Conservation (phyloP, 441 rosid species). For the Aleurites moluccanus region DNA sequence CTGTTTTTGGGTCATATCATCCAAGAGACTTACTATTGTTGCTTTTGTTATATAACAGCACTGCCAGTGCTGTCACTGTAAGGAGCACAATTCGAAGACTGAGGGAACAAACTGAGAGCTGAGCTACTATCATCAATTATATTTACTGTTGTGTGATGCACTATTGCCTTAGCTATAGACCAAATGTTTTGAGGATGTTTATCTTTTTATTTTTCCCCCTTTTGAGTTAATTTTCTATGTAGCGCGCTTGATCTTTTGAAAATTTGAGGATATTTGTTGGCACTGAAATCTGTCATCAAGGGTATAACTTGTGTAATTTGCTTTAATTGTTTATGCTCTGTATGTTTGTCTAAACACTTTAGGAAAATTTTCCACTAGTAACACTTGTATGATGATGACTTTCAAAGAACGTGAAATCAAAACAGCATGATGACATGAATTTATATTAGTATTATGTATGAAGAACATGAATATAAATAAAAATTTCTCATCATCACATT, state of each 20-base stretch:
- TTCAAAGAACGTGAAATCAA: no score
- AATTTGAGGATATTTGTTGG: neutral
- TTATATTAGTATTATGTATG: no score
- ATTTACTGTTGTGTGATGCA: neutral
- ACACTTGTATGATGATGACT: no score
- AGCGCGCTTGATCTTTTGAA: neutral
- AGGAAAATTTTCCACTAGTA: no score
- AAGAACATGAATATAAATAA: no score
- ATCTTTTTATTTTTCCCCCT: neutral
- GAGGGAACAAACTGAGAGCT: constrained; percentile 92
- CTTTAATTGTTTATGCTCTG: neutral
- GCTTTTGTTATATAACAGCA: constrained; percentile 40
- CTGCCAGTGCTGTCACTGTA: constrained; percentile 84
- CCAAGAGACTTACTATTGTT: neutral
- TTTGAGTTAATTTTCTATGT: neutral
- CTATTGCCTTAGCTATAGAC: constrained; percentile 12
- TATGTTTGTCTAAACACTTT: no score
- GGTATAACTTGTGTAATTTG: neutral
- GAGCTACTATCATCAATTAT: constrained; percentile 14
- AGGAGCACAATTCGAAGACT: constrained; percentile 88
- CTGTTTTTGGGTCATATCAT: neutral
- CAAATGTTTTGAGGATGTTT: constrained; percentile 16
- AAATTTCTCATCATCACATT: no score
- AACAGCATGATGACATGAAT: no score
- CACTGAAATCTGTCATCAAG: neutral